Base-by-base conservation (phyloP, 257 asterid genomes). In the Nicotiana attenuata region DNA sequence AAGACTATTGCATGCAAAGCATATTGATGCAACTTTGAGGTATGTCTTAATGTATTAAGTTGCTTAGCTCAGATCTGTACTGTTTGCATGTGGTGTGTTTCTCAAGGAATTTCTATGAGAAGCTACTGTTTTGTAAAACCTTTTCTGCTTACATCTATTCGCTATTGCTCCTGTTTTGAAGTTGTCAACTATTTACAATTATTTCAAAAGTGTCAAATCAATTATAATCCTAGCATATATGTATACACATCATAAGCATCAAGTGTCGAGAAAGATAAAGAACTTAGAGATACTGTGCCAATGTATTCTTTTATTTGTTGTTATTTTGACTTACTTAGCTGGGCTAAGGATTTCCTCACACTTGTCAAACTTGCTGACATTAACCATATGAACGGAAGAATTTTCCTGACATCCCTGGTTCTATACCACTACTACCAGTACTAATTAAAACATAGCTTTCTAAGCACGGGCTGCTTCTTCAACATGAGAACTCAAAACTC, bases 311-410 rank as follows among this genome's bases (percentile, higher is more conserved):
- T 87, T 85, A 81, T 88, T 81, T 66, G 71, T 78, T 76, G 57
- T 75, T 50, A 65, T 69, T 10, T 80, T 68, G 79, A 57, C 64
- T 73, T 50, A 57, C 65, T 81, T 80, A 65, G 64, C 57, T 78
- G 81, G 61, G 63, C 83, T 69, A 57, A 22, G 61, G 73, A 78
- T 88, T 85, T 80, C 81, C 77, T 81, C 86, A 75, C 78, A 83
- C 83, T 35, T 15, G 78, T 76, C 80, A 80, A 82, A 71, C 69
- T 80, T 35, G 33, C 61, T 69, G 20, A 53, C 53, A 22, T 81
- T 11, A 31, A 78, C 47, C 65, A 80, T 81, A 9, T 81, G 68
- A 56, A 53, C 83, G 50, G 63, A 28, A 55, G 47, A 45, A 10
- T 73, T 60, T 57, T 81, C 60, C 31, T 59, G 84, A 73, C 24